Conservation (phyloP, 2,329 filamentous ascomycete genomes). For the Xylaria sp. region DNA sequence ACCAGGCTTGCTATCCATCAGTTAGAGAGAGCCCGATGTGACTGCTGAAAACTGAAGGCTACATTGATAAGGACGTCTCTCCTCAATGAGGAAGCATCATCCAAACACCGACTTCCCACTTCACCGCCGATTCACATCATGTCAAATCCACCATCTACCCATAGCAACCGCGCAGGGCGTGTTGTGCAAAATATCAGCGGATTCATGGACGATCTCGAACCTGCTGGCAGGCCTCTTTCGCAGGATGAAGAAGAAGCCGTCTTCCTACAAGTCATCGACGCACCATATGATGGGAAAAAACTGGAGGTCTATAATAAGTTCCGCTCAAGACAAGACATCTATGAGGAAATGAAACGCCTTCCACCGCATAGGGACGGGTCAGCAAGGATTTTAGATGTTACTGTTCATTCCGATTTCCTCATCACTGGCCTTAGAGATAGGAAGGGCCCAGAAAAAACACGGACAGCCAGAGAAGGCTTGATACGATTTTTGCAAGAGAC, state of each 20-base stretch:
- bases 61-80: no score
- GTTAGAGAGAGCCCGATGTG: no score
- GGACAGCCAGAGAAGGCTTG: background rate
- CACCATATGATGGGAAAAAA: background rate
- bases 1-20: no score
- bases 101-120: no score
- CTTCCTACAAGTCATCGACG: constrained; percentile 8
- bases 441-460: background rate
- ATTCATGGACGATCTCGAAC: background rate
- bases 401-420: background rate
- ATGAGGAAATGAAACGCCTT: background rate
- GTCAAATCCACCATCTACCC: background rate
- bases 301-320: background rate
- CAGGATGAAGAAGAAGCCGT: background rate
- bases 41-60: no score
- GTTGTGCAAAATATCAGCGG: background rate
- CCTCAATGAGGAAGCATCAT: no score
- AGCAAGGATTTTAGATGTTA: background rate
- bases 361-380: background rate
- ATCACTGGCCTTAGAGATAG: background rate
- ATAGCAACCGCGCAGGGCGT: background rate
- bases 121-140: no score
- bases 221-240: background rate
- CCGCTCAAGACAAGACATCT: background rate
- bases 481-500: background rate